Conservation (phyloP, 176 grass and related monocot genomes). For the Urochloa ruziziensis region DNA sequence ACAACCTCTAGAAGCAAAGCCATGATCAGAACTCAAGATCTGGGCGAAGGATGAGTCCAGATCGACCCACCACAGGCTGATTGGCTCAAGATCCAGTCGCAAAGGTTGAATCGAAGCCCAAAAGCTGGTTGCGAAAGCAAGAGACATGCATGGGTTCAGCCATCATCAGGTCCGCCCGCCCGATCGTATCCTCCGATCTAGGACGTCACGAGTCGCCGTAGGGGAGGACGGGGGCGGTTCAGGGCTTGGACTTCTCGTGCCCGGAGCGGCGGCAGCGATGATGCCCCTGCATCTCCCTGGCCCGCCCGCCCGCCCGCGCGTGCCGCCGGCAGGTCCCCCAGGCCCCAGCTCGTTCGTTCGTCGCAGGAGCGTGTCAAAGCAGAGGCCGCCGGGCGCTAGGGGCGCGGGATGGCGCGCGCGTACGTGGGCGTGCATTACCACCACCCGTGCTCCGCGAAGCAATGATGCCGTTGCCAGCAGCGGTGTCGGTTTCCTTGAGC, state of each 20-base stretch:
- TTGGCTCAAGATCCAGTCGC: background rate
- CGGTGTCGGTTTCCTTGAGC: too few relatives aligned
- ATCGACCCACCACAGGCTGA: background rate
- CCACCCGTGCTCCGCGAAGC: background rate
- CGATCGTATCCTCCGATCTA: background rate
- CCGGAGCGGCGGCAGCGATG: constrained; percentile 15
- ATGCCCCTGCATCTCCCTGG: background rate
- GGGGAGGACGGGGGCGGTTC: too few relatives aligned
- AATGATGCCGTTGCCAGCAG: too few relatives aligned
- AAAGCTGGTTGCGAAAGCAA: background rate
- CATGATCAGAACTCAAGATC: background rate
- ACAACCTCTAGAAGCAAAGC: background rate
- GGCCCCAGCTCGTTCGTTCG: too few relatives aligned
- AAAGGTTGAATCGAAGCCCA: background rate
- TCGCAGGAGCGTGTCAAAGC: background rate
- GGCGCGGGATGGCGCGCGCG: background rate
- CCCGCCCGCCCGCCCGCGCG: background rate
- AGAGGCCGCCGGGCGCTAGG: background rate
- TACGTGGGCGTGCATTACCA: background rate
- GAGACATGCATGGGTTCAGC: background rate
- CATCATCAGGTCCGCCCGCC: background rate
- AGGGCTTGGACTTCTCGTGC: constrained; percentile 14
- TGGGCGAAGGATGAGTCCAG: background rate
- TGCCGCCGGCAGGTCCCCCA: background rate
- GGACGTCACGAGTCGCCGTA: background rate